Base-by-base conservation (phyloP, 2,329 filamentous ascomycete species). In the Alternaria sp. region DNA sequence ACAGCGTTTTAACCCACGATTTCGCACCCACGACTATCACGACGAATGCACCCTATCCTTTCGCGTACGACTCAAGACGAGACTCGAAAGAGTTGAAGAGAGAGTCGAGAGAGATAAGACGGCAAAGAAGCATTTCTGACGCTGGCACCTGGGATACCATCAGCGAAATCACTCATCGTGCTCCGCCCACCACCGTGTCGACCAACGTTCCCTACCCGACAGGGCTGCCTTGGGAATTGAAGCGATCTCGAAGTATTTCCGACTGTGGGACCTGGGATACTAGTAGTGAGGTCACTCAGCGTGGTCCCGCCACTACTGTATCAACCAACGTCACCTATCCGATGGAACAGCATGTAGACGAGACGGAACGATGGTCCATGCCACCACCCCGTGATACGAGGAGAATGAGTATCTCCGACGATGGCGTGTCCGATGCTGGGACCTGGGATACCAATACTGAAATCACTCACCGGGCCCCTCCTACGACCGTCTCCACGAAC, bases 1-100 rank as follows among this genome's bases (percentile, higher is more conserved):
- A 62, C 44, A 71, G 66, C 51, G 62, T 64, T 31, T 63, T 64
- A 39, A 68, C 65, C 34, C 51, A 64, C 34, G 58, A 55, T 37
- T 55, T 58, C 10, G 55, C 56, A 28, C 51, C 56, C 40, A 58
- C 63, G 2, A 70, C 66, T 45, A 63, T 65, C 41, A 67, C 66
- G 11, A 61, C 51, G 17, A 53, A 60, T 29, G 49, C 41, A 42
- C 53, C 41, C 28, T 61, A 58, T 51, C 45, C 45, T 21, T 17
- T 36, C 33, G 14, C 39, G 26, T 44, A 58, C 26, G 51, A 58
- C 28, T 28, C 51, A 39, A 58, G 56, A 34, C 51, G 56, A 23
- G 56, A 58, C 51, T 58, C 56, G 31, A 58, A 58, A 45, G 56
- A 58, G 37, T 37, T 58, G 39, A 58, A 51, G 51, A 50, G 56